These are phyloP conservation scores for Dipodascopsis tothii DNA, from an alignment of 805 yeast genomes.

Conservation along the genomic window DNA sequence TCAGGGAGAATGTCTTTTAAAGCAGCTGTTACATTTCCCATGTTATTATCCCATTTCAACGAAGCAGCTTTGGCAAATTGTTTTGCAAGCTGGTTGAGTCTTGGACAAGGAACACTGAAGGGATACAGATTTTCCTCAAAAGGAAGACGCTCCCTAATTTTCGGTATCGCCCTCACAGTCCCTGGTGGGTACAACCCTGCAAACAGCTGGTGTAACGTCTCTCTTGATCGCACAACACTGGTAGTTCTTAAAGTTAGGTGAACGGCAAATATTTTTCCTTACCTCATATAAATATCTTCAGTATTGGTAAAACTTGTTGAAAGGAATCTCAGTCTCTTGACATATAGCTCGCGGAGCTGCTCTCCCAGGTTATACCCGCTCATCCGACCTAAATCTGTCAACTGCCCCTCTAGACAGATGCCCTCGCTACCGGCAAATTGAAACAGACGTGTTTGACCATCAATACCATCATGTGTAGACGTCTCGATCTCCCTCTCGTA, in stretches of 20 bases:
- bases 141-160: conserved; percentile 17
- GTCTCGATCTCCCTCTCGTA: conserved; percentile 22
- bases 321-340: conserved; percentile 17
- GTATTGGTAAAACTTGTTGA: conserved; percentile 9
- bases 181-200: conserved; percentile 21
- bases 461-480: conserved; percentile 2
- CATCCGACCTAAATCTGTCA: conserved; percentile 21
- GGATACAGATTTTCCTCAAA: conserved; percentile 24
- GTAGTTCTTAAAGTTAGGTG: conserved; percentile 8
- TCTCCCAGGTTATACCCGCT: conserved; percentile 17
- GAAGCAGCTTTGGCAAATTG: conserved; percentile 18
- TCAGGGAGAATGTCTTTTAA: conserved; percentile 6
- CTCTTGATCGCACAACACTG: conserved; percentile 20
- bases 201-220: conserved; percentile 21
- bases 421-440: conserved; percentile 14
- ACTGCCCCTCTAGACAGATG: conserved; percentile 17
- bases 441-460: conserved; percentile 13
- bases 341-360: conserved; percentile 19
- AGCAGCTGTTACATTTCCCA: no score
- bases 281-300: conserved; percentile 16
- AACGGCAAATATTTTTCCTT: background rate
- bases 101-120: conserved; percentile 10
- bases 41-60: conserved; percentile 18
- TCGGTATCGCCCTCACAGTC: conserved; percentile 10
- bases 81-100: conserved; percentile 14